These are phyloP conservation scores for Fusarium coffeatum DNA, from an alignment of 2,329 filamentous ascomycete species.

Conservation along the genomic window DNA sequence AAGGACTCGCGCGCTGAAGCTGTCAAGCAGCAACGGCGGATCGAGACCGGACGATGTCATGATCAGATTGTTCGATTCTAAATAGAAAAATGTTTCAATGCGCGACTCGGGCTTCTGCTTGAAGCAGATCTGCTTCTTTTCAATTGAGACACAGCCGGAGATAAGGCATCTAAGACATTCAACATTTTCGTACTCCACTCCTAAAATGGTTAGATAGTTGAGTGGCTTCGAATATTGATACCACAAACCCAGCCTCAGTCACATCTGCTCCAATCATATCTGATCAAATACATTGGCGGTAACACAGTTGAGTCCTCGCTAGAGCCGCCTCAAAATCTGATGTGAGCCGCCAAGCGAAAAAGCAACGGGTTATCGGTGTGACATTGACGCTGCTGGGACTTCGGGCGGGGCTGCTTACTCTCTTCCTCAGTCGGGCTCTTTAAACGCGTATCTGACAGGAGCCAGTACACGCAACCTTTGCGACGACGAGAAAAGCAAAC, in stretches of 20 bases:
- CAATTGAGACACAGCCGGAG: background rate
- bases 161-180: background rate
- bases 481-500: background rate
- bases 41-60: background rate
- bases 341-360: background rate
- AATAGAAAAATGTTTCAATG: background rate
- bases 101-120: background rate
- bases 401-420: background rate
- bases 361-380: background rate
- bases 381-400: background rate
- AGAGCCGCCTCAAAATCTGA: background rate
- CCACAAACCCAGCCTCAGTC: background rate
- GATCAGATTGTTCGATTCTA: background rate
- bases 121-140: background rate
- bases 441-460: background rate
- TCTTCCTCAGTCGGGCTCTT: background rate
- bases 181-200: background rate
- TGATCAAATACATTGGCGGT: background rate
- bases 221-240: background rate
- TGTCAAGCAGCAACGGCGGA: background rate
- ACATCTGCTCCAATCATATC: background rate
- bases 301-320: background rate
- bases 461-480: background rate
- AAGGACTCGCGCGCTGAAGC: background rate
- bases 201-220: background rate